Evolutionary conservation across 2,329 filamentous ascomycete genomes (phyloP).

Genomic region (Capronia americana): DNA sequence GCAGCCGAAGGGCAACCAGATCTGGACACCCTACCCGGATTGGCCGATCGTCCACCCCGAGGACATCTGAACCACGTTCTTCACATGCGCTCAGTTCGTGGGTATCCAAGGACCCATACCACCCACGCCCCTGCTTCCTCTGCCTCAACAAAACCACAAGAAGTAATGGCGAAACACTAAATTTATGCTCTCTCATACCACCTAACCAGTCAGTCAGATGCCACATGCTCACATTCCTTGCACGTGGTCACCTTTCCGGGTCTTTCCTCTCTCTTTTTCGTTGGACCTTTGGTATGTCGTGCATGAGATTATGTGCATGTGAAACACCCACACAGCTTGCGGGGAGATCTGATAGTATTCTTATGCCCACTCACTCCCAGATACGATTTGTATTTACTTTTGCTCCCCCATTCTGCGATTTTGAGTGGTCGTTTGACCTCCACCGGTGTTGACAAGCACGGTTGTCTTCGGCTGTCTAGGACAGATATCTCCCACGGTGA

Average conservation of each 20-base stretch:
- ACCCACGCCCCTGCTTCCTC: background rate
- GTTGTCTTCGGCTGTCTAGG: no score
- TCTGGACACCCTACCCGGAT: background rate
- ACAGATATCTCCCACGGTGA: background rate
- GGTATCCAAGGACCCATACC: background rate
- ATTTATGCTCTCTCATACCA: constrained; percentile 5
- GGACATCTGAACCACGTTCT: constrained; percentile 3
- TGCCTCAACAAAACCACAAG: constrained; percentile 17
- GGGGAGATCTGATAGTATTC: constrained; percentile 2
- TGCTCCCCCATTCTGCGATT: background rate
- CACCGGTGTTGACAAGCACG: background rate
- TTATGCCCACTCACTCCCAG: background rate
- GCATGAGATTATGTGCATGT: constrained; percentile 25
- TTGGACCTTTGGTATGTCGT: constrained; percentile 20
- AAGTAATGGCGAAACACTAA: constrained; percentile 6
- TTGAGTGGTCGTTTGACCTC: background rate
- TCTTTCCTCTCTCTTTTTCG: constrained; percentile 1
- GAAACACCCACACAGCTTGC: constrained; percentile 13
- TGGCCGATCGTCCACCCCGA: background rate
- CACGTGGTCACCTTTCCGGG: background rate
- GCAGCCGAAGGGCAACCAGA: constrained; percentile 9
- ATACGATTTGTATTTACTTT: constrained; percentile 3
- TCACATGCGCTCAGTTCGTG: constrained; percentile 9
- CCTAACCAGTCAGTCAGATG: background rate
- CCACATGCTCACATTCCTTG: constrained; percentile 5